Evolutionary conservation across 2,329 filamentous ascomycete genomes (phyloP).

Genomic region (Aspergillus sp.): DNA sequence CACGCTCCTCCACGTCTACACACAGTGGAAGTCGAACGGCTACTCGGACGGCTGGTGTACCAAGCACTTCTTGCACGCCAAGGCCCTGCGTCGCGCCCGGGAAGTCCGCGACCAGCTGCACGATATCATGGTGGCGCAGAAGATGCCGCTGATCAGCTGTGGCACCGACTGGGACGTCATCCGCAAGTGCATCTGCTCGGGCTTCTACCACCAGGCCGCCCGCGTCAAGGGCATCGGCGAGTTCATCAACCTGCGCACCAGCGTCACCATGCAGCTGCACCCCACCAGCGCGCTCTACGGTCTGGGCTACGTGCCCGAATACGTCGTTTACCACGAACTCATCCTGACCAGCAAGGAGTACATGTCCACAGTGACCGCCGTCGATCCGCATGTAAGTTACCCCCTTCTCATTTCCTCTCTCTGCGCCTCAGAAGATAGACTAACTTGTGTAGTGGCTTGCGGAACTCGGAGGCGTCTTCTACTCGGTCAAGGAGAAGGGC

Average conservation of each 20-base stretch:
- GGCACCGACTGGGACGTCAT: constrained; percentile 97
- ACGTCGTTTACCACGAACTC: constrained; percentile 96
- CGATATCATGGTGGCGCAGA: constrained; percentile 92
- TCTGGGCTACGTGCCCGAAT: constrained; percentile 89
- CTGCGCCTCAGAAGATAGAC: background rate
- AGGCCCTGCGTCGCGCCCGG: constrained; percentile 83
- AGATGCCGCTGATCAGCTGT: constrained; percentile 82
- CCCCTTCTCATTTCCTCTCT: background rate
- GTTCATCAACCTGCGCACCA: constrained; percentile 94
- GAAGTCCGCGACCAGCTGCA: constrained; percentile 91
- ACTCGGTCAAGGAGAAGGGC: constrained; percentile 95
- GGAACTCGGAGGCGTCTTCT: constrained; percentile 94
- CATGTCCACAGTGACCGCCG: constrained; percentile 93
- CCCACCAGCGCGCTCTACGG: constrained; percentile 93
- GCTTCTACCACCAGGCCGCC: constrained; percentile 97
- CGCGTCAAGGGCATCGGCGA: constrained; percentile 95
- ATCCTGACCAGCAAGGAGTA: constrained; percentile 97
- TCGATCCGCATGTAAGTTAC: constrained; percentile 72
- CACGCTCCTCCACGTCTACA: constrained; percentile 92
- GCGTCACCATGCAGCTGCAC: constrained; percentile 89
- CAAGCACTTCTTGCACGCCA: constrained; percentile 92
- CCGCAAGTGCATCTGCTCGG: constrained; percentile 92
- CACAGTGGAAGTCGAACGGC: constrained; percentile 90
- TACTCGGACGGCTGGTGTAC: constrained; percentile 89
- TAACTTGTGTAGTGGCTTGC: constrained; percentile 68